These are phyloP conservation scores for Solanum ahanhuiri DNA, from an alignment of 257 asterid genomes.

Conservation along the genomic window DNA sequence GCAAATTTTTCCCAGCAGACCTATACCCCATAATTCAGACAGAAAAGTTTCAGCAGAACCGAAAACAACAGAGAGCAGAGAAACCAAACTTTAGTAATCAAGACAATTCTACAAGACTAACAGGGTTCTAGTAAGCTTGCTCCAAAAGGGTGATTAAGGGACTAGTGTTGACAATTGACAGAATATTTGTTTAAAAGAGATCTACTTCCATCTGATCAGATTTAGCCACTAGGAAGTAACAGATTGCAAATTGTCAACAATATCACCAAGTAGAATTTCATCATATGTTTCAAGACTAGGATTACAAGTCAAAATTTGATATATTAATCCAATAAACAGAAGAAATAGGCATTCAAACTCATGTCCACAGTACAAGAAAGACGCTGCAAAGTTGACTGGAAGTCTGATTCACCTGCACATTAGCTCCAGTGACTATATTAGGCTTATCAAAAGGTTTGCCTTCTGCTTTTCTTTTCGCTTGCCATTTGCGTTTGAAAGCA, in stretches of 20 bases:
- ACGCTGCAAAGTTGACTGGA: not conserved
- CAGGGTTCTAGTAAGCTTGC: not conserved
- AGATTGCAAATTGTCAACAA: not conserved
- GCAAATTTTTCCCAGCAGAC: slow-evolving; percentile 86
- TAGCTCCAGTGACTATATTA: slow-evolving; percentile 67
- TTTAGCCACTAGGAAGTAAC: not conserved
- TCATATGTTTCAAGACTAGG: not conserved
- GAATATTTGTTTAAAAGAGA: not conserved
- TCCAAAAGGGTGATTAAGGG: not conserved
- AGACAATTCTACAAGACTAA: not conserved
- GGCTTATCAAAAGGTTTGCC: slow-evolving; percentile 51
- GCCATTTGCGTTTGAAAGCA: slow-evolving; percentile 81
- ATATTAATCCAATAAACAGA: not conserved
- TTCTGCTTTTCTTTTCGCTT: slow-evolving; percentile 48
- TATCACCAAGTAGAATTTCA: not conserved
- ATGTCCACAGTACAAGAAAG: not conserved
- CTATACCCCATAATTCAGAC: slow-evolving; percentile 9
- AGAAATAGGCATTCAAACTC: not conserved
- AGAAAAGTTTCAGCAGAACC: not conserved
- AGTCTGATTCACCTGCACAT: slow-evolving; percentile 41
- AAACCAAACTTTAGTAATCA: not conserved
- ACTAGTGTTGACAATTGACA: not conserved
- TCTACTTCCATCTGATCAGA: not conserved
- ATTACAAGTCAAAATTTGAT: not conserved
- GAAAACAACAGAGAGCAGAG: not conserved